These are phyloP conservation scores for Penicillium hesseltinei DNA, from an alignment of 2,329 filamentous ascomycete species.

Conservation along the genomic window DNA sequence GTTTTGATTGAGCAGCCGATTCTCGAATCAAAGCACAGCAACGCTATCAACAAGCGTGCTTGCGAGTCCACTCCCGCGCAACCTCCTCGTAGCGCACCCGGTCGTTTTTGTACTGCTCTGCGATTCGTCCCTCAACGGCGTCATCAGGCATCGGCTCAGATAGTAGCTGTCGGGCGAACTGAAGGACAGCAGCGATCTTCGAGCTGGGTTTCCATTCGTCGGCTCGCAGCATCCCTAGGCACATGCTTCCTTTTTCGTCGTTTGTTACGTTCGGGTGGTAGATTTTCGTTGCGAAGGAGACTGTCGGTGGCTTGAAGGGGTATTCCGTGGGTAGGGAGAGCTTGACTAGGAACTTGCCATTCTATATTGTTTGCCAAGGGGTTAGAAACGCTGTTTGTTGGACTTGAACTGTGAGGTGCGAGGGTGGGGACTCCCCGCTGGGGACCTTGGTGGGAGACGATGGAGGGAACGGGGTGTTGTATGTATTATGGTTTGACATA, in stretches of 20 bases:
- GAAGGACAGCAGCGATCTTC: slow-evolving; percentile 71
- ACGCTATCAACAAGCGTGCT: slow-evolving; percentile 60
- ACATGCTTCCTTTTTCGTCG: slow-evolving; percentile 81
- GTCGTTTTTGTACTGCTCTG: slow-evolving; percentile 75
- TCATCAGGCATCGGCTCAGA: slow-evolving; percentile 83
- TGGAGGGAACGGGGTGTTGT: not conserved
- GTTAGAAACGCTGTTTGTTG: slow-evolving; percentile 8
- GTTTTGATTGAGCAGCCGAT: not conserved
- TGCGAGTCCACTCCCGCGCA: slow-evolving; percentile 69
- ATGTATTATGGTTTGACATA: slow-evolving; percentile 39
- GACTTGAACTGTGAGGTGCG: not conserved
- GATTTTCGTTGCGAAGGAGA: slow-evolving; percentile 83
- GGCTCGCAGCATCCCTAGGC: slow-evolving; percentile 75
- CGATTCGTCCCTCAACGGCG: slow-evolving; percentile 81
- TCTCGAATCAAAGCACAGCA: not conserved
- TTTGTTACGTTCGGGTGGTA: slow-evolving; percentile 95
- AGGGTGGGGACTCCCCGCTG: not conserved
- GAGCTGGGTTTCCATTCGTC: slow-evolving; percentile 92
- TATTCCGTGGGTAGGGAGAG: slow-evolving; percentile 75
- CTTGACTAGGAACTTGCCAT: slow-evolving; percentile 71
- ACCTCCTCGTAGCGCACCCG: slow-evolving; percentile 69
- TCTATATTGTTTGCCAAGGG: slow-evolving; percentile 41
- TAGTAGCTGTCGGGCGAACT: slow-evolving; percentile 71
- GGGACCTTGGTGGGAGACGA: not conserved
- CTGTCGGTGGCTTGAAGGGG: slow-evolving; percentile 81